Evolutionary conservation across 1,284 basidiomycete genomes (phyloP).

Genomic region (Pholiota adiposa): DNA sequence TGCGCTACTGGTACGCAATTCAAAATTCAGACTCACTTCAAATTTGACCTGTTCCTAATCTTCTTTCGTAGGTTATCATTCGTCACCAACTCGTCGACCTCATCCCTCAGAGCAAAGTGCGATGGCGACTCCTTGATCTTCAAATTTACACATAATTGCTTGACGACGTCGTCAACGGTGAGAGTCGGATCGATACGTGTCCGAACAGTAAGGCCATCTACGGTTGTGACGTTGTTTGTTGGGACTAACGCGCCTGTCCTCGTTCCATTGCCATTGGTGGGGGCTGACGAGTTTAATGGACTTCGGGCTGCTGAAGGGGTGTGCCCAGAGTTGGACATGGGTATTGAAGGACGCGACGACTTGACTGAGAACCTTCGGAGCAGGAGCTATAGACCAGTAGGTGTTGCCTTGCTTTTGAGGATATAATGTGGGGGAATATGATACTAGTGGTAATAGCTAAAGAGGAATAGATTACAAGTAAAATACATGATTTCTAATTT

Average conservation of each 20-base stretch:
- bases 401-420: not conserved
- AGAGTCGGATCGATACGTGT: constrained; percentile 82
- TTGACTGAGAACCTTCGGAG: not conserved
- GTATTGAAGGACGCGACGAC: constrained; percentile 8
- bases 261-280: constrained; percentile 46
- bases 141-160: constrained; percentile 79
- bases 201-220: constrained; percentile 72
- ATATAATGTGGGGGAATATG: constrained; percentile 7
- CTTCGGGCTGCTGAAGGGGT: constrained; percentile 27
- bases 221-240: constrained; percentile 80
- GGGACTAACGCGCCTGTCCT: constrained; percentile 58
- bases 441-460: constrained; percentile 16
- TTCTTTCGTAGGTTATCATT: constrained; percentile 86
- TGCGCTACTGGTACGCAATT: not conserved
- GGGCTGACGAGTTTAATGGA: constrained; percentile 26
- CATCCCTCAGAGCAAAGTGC: constrained; percentile 86
- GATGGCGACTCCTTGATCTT: constrained; percentile 83
- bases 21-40: constrained; percentile 64
- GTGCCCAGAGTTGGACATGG: constrained; percentile 37
- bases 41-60: constrained; percentile 77
- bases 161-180: constrained; percentile 79
- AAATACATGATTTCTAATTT: constrained; percentile 20
- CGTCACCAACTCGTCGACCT: constrained; percentile 88
- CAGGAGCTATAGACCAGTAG: not conserved
- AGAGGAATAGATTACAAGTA: constrained; percentile 16